A percentile compares a stretch with the other conserved stretches of the same genome.
These are phyloP conservation scores for Clarireedia sp. DNA, from an alignment of 2,329 filamentous ascomycete genomes.

Conservation along the genomic window DNA sequence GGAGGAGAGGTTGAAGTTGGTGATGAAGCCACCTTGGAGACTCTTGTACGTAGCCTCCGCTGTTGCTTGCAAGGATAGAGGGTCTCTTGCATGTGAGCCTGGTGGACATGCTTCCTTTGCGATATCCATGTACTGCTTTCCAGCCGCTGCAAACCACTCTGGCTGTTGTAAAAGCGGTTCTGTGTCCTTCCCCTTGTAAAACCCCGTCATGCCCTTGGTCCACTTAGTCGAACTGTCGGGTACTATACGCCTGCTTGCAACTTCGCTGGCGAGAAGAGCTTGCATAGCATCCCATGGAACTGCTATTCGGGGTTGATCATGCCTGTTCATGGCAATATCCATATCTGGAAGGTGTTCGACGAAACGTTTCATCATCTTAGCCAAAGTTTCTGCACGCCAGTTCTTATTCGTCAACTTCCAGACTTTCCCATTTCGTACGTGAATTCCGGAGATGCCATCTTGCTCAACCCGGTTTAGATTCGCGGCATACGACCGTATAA, in stretches of 20 bases:
- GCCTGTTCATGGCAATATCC: conserved; percentile 58
- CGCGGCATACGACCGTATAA: conserved; percentile 36
- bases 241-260: conserved; percentile 35
- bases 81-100: conserved; percentile 39
- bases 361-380: conserved; percentile 33
- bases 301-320: conserved; percentile 56
- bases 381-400: conserved; percentile 37
- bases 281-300: conserved; percentile 51
- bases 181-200: conserved; percentile 18
- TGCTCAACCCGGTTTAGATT: conserved; percentile 21
- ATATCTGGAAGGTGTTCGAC: conserved; percentile 51
- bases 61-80: conserved; percentile 26
- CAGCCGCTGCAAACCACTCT: conserved; percentile 27
- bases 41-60: conserved; percentile 35
- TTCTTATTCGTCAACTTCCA: conserved; percentile 27
- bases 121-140: conserved; percentile 51
- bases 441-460: conserved; percentile 22
- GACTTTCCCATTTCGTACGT: conserved; percentile 29
- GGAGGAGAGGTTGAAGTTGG: conserved; percentile 49
- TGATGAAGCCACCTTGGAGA: conserved; percentile 42
- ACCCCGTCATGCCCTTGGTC: conserved; percentile 34
- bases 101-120: conserved; percentile 50
- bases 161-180: conserved; percentile 15
- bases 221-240: conserved; percentile 36
- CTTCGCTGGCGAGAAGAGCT: conserved; percentile 41